A percentile compares a stretch with the other conserved stretches of the same genome.
Conservation (phyloP, 2,329 filamentous ascomycete species). For the Aspergillus intermedius region DNA sequence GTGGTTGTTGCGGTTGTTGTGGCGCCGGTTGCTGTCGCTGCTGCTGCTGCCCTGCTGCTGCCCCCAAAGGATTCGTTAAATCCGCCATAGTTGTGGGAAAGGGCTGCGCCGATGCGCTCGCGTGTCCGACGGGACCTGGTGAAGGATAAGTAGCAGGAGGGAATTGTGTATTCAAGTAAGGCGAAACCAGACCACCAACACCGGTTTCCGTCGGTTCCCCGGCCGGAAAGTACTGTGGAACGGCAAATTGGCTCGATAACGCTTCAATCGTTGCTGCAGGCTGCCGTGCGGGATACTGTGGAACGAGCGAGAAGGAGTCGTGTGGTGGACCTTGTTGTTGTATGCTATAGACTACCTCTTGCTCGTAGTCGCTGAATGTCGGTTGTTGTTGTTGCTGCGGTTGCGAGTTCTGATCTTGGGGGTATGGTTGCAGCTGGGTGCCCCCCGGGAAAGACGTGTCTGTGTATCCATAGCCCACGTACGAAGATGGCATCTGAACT, state of each 20-base stretch:
- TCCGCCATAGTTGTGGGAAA: conserved; percentile 51
- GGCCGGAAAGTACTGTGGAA: conserved; percentile 67
- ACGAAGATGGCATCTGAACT: conserved; percentile 31
- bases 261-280: conserved; percentile 72
- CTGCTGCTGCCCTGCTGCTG: conserved; percentile 32
- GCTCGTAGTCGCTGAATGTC: conserved; percentile 49
- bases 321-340: conserved; percentile 54
- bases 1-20: conserved; percentile 17
- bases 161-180: conserved; percentile 61
- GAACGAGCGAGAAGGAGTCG: conserved; percentile 66
- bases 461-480: conserved; percentile 49
- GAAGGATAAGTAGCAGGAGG: conserved; percentile 53
- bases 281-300: conserved; percentile 69
- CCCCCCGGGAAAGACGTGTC: conserved; percentile 42
- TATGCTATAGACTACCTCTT: conserved; percentile 74
- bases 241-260: conserved; percentile 60
- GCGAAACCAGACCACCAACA: conserved; percentile 50
- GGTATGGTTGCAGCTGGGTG: conserved; percentile 55
- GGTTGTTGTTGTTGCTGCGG: conserved; percentile 43
- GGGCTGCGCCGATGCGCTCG: conserved; percentile 41
- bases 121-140: conserved; percentile 51
- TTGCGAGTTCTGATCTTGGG: conserved; percentile 43
- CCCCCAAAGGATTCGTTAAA: conserved; percentile 27
- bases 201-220: conserved; percentile 59
- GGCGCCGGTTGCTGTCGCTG: conserved; percentile 25